Conservation (phyloP, 2,329 filamentous ascomycete genomes). For the Alternaria triticina region DNA sequence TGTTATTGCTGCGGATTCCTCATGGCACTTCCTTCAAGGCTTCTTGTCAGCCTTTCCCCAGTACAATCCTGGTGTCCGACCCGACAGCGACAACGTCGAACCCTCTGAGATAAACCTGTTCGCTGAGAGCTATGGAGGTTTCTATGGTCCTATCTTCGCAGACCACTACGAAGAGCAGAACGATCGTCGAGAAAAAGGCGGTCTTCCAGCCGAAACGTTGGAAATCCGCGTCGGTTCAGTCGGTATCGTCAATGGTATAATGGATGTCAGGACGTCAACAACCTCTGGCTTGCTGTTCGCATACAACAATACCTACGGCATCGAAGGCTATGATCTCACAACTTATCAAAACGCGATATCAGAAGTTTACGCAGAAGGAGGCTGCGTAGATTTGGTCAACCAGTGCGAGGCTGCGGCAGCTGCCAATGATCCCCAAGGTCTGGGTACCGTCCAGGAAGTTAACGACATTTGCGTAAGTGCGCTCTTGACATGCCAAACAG, state of each 20-base stretch:
- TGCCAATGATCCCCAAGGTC: constrained; percentile 41
- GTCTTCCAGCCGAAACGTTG: constrained; percentile 59
- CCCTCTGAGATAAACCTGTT: constrained; percentile 68
- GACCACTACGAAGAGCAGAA: constrained; percentile 68
- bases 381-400: constrained; percentile 57
- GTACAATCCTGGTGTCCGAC: constrained; percentile 58
- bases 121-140: constrained; percentile 73
- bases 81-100: constrained; percentile 45
- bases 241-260: constrained; percentile 74
- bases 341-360: constrained; percentile 56
- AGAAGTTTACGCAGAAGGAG: constrained; percentile 55
- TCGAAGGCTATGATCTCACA: constrained; percentile 62
- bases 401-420: constrained; percentile 42
- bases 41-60: constrained; percentile 66
- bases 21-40: constrained; percentile 71
- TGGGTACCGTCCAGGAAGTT: constrained; percentile 40
- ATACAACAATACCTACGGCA: constrained; percentile 70
- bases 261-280: constrained; percentile 69
- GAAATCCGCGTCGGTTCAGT: constrained; percentile 67
- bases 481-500: constrained; percentile 30
- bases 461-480: constrained; percentile 24
- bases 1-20: constrained; percentile 61
- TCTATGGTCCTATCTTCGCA: constrained; percentile 72
- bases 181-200: constrained; percentile 58
- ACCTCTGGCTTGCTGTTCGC: constrained; percentile 65